Evolutionary conservation across 2,329 filamentous ascomycete genomes (phyloP).

Genomic region (Colletotrichum falcatum): DNA sequence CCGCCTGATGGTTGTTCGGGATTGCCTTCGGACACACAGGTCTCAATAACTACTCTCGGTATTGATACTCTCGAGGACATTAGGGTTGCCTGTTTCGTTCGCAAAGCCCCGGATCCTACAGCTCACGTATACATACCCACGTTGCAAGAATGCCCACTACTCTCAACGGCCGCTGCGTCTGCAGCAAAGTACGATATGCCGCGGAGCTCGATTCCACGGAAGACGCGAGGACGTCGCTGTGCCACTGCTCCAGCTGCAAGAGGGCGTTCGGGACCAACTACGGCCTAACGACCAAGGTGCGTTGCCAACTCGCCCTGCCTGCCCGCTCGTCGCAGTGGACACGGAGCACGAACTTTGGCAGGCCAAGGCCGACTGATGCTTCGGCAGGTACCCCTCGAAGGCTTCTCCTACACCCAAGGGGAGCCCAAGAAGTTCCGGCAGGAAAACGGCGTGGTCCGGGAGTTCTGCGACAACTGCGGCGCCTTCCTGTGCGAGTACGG

Average conservation of each 20-base stretch:
- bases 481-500: constrained; percentile 51
- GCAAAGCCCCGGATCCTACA: not conserved
- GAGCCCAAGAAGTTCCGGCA: constrained; percentile 47
- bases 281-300: constrained; percentile 48
- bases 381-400: constrained; percentile 42
- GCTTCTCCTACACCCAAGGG: constrained; percentile 46
- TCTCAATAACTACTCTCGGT: not conserved
- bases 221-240: constrained; percentile 47
- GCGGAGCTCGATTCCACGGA: not conserved
- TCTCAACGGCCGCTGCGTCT: constrained; percentile 2
- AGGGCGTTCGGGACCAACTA: constrained; percentile 51
- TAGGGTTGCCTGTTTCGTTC: not conserved
- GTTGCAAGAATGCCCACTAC: not conserved
- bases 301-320: not conserved
- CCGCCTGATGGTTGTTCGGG: not conserved
- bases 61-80: not conserved
- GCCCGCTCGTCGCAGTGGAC: not conserved
- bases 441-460: constrained; percentile 49
- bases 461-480: constrained; percentile 49
- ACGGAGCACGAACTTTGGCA: not conserved
- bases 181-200: constrained; percentile 1
- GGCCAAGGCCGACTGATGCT: not conserved
- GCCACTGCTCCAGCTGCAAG: constrained; percentile 50
- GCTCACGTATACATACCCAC: constrained; percentile 19
- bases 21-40: not conserved